These are phyloP conservation scores for Ophiostoma populinum DNA, from an alignment of 2,329 filamentous ascomycete species.

Conservation along the genomic window DNA sequence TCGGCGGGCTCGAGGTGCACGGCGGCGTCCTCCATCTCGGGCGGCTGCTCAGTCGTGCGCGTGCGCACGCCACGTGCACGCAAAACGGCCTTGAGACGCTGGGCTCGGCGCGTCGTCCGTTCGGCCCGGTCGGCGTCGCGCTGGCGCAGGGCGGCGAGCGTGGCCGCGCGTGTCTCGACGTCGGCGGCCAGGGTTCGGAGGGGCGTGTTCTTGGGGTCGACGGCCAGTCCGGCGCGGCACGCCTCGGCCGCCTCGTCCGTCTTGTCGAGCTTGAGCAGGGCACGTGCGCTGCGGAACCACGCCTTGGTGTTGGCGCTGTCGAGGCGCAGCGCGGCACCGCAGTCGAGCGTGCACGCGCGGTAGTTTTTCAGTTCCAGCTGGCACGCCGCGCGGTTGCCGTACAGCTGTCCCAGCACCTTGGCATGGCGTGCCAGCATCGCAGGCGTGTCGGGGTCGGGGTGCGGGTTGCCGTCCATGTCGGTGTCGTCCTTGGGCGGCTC, in stretches of 20 bases:
- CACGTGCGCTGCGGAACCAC: slow-evolving; percentile 67
- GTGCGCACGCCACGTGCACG: slow-evolving; percentile 52
- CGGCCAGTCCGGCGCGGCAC: slow-evolving; percentile 50
- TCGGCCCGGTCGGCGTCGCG: slow-evolving; percentile 36
- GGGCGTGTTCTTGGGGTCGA: slow-evolving; percentile 55
- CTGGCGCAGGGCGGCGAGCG: slow-evolving; percentile 35
- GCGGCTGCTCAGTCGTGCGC: slow-evolving; percentile 50
- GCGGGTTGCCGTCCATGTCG: slow-evolving; percentile 9
- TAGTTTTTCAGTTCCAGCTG: slow-evolving; percentile 82
- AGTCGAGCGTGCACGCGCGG: slow-evolving; percentile 71
- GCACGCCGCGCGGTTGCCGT: slow-evolving; percentile 78
- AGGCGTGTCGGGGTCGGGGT: slow-evolving; percentile 28
- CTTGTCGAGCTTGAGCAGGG: slow-evolving; percentile 63
- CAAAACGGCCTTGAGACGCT: slow-evolving; percentile 48
- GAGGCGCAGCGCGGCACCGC: slow-evolving; percentile 58
- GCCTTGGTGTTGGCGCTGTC: slow-evolving; percentile 78
- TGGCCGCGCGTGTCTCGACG: slow-evolving; percentile 37
- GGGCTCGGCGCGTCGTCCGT: slow-evolving; percentile 35
- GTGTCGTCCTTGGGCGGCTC: slow-evolving; percentile 9
- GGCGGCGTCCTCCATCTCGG: slow-evolving; percentile 73
- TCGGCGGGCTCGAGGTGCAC: slow-evolving; percentile 43
- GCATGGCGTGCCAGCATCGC: slow-evolving; percentile 44
- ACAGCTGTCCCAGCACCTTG: slow-evolving; percentile 54
- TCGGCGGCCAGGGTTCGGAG: slow-evolving; percentile 41
- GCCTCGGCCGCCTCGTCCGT: slow-evolving; percentile 67